Base-by-base conservation (phyloP, 768 basidiomycete species). In the Lepiota subincarnata region DNA sequence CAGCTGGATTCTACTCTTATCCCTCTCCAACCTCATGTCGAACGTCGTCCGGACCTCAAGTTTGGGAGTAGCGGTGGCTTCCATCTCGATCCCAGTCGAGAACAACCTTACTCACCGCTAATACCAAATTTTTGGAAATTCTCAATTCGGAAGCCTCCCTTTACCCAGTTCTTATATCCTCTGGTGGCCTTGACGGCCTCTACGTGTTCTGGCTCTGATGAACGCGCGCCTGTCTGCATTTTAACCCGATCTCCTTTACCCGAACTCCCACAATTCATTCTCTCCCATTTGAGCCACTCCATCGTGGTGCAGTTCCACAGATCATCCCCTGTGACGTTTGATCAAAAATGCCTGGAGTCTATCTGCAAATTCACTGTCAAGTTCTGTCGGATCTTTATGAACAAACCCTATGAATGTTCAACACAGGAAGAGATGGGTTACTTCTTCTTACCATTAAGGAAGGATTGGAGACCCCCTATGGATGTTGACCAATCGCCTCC, bases 201-300 rank as follows among this genome's bases (percentile, higher is more conserved):
- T 11, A 26, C 34, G 13, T 45, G 38, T 34, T 48, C 37, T 24
- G 46, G 39, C 11, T 7, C n/a, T 2, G 19, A 47, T 28, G 46
- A 54, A 19, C 66, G 65, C 22, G 61, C 63, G 20, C 84, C 88
- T 2, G 69, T 93, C 51, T 64, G 82, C 14, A 64, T 93, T 34
- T 71, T 93, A 37, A 87, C 89, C 6, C 77, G 84, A 41, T 72
- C 74, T 20, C 86, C 87, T 13, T 70, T 92, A 6, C 88, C 90
- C 2, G 60, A 68, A 19, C 61, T 92, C 18, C 63, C 72, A 2
- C 60, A 66, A 31, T 82, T 92, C 67, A 73, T 74, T 43, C 64
- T 92, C 5, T 92, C 86, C 66, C 77, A 77, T 48, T 73, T 77
- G 2, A 81, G 82, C 0, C 57, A 70, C 5, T 66, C 77, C 0